Conservation (phyloP, 2,329 filamentous ascomycete species). For the Sclerotinia trifoliorum region DNA sequence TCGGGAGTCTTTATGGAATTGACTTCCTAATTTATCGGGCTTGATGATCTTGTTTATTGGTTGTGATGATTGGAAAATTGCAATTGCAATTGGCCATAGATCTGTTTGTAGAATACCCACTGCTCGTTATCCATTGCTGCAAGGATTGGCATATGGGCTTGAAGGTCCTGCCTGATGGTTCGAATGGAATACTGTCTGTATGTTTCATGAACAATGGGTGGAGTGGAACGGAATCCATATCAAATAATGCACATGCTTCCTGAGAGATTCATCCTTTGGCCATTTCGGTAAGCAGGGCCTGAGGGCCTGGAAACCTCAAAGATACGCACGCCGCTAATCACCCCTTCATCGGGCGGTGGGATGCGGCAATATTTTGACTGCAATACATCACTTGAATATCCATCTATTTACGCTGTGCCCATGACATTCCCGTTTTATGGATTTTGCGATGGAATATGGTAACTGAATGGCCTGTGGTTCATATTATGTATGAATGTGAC, state of each 20-base stretch:
- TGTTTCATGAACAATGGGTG: neutral
- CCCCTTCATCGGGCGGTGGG: constrained; percentile 1
- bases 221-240: neutral
- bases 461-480: neutral
- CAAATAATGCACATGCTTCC: too few species aligned
- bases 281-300: too few species aligned
- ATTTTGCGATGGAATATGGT: neutral
- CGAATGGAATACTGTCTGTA: neutral
- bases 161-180: neutral
- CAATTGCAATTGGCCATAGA: neutral
- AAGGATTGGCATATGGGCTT: neutral
- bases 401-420: neutral
- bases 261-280: too few species aligned
- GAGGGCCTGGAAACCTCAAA: too few species aligned
- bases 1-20: neutral
- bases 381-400: too few species aligned
- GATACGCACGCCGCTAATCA: neutral
- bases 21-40: neutral
- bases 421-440: neutral
- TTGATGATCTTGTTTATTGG: neutral
- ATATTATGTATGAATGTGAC: neutral
- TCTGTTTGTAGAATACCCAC: neutral
- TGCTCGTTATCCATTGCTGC: neutral
- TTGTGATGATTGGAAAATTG: too few species aligned
- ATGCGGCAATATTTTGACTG: neutral